Percentiles rank a stretch among this genome's conserved stretches.
These are phyloP conservation scores for Umbelopsis isabellina DNA, from an alignment of 192 early-diverging fungal genomes.

Conservation along the genomic window DNA sequence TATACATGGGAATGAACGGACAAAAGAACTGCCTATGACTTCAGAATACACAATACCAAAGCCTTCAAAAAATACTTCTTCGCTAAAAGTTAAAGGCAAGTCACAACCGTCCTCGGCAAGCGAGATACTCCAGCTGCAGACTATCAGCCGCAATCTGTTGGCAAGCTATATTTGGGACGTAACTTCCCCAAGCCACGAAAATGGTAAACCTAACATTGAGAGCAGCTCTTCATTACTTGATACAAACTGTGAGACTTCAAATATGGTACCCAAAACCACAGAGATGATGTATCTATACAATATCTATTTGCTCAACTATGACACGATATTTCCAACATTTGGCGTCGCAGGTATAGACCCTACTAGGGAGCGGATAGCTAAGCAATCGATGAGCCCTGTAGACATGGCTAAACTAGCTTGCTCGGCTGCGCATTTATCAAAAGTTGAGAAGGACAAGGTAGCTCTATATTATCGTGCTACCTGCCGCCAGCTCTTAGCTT, in stretches of 20 bases:
- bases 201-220: too few relatives aligned
- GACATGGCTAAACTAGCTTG: constrained; percentile 3
- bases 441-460: background rate
- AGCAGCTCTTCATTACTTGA: too few relatives aligned
- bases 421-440: background rate
- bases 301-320: background rate
- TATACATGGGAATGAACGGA: background rate
- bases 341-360: background rate
- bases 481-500: background rate
- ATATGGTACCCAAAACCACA: background rate
- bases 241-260: background rate
- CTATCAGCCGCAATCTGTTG: background rate
- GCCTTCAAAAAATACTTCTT: background rate
- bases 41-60: background rate
- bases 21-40: background rate
- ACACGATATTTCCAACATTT: background rate
- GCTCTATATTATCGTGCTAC: background rate
- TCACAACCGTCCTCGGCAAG: background rate
- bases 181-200: constrained; percentile 2
- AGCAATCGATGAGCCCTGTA: background rate
- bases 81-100: background rate
- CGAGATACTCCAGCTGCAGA: background rate
- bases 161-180: constrained; percentile 3
- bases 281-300: constrained; percentile 1
- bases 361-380: background rate